Percentiles rank a stretch among this genome's conserved stretches.
Evolutionary conservation across 345 rosid species (phyloP).

Genomic region (Cardamine resedifolia): DNA sequence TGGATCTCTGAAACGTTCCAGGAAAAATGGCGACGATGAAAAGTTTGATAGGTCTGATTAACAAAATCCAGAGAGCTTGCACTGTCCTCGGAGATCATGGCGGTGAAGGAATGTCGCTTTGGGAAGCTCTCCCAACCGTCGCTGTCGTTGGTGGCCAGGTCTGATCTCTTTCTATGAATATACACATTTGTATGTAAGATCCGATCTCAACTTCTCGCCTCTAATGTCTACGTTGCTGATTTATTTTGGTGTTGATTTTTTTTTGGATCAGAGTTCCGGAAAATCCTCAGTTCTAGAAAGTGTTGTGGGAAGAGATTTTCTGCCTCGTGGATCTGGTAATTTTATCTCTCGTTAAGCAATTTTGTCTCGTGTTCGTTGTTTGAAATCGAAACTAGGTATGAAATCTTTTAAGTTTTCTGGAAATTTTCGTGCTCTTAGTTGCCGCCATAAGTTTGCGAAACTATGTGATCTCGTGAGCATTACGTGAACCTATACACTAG

Average conservation of each 20-base stretch:
- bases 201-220: conserved; percentile 13
- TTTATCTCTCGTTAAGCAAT: conserved; percentile 12
- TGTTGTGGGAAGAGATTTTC: conserved; percentile 93
- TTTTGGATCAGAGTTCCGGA: conserved; percentile 74
- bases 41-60: conserved; percentile 90
- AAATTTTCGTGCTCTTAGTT: background rate
- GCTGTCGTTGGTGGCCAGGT: conserved; percentile 99
- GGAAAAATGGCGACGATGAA: conserved; percentile 88
- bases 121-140: conserved; percentile 99
- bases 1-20: conserved; percentile 34
- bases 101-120: conserved; percentile 98
- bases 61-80: conserved; percentile 96
- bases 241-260: background rate
- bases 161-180: conserved; percentile 5
- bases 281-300: conserved; percentile 97
- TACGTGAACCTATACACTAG: background rate
- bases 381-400: background rate
- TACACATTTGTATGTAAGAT: background rate
- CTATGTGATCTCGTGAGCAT: background rate
- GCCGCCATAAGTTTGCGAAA: background rate
- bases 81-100: conserved; percentile 97
- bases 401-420: background rate
- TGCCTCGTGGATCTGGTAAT: conserved; percentile 99
- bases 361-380: background rate
- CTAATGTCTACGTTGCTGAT: conserved; percentile 11